A percentile compares a stretch with the other conserved stretches of the same genome.
These are phyloP conservation scores for Quercus alba DNA, from an alignment of 306 rosid species.

Conservation along the genomic window DNA sequence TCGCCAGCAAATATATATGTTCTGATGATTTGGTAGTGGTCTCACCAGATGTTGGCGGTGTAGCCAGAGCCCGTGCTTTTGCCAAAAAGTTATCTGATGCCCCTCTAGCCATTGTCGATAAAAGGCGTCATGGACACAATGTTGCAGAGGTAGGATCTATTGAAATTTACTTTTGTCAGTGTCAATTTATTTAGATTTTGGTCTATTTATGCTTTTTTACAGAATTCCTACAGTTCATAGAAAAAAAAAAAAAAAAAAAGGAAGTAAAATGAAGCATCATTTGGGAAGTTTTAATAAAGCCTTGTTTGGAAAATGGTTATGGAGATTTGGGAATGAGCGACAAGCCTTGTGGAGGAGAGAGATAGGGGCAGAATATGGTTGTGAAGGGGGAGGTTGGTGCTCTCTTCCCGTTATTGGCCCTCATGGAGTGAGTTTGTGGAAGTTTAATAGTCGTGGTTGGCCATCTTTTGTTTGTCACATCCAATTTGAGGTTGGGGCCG, in stretches of 20 bases:
- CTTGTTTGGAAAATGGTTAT: too few relatives aligned
- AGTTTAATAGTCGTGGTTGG: too few relatives aligned
- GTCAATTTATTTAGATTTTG: not conserved
- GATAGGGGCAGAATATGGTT: too few relatives aligned
- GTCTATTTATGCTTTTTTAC: not conserved
- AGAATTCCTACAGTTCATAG: not conserved
- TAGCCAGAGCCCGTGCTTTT: conserved; percentile 97
- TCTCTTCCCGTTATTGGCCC: too few relatives aligned
- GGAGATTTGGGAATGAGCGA: too few relatives aligned
- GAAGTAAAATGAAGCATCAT: not conserved
- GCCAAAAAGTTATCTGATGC: conserved; percentile 98
- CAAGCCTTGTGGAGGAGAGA: too few relatives aligned
- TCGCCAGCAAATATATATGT: conserved; percentile 92
- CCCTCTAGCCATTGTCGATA: conserved; percentile 96
- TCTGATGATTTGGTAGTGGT: conserved; percentile 95
- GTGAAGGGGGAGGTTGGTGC: too few relatives aligned
- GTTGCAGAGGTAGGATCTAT: conserved; percentile 68
- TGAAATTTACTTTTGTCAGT: not conserved
- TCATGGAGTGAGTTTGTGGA: too few relatives aligned
- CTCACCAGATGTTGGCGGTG: conserved; percentile 99
- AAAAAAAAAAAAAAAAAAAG: too few relatives aligned
- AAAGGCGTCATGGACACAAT: conserved; percentile 93
- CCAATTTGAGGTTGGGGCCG: too few relatives aligned
- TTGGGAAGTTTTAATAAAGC: not conserved
- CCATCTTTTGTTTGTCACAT: too few relatives aligned